These are phyloP conservation scores for Cryphonectria radicalis DNA, from an alignment of 2,329 filamentous ascomycete species.

Conservation along the genomic window DNA sequence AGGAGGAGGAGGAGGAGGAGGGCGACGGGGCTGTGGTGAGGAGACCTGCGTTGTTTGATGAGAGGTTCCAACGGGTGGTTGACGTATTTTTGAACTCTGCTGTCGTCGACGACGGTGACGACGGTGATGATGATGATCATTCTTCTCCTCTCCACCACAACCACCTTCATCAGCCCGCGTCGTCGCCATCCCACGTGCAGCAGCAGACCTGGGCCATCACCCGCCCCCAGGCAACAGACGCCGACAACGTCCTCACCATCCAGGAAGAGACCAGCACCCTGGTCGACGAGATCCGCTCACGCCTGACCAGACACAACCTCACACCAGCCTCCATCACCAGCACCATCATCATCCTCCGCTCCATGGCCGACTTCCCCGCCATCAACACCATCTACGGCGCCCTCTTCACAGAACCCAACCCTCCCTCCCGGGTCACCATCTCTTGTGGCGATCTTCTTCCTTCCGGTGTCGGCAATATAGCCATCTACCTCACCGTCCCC, in stretches of 20 bases:
- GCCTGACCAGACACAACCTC: constrained; percentile 43
- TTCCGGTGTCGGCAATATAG: constrained; percentile 53
- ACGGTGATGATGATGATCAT: not conserved
- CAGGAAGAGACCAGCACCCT: constrained; percentile 54
- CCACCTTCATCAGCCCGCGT: not conserved
- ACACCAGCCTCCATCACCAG: constrained; percentile 53
- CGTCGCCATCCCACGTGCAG: constrained; percentile 33
- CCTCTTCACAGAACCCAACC: constrained; percentile 78
- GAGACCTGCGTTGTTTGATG: constrained; percentile 70
- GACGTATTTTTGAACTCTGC: constrained; percentile 35
- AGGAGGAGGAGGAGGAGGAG: constrained; percentile 16
- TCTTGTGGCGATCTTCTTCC: constrained; percentile 74
- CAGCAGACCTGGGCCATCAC: constrained; percentile 22
- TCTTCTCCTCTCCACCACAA: not conserved
- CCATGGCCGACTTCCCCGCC: constrained; percentile 76
- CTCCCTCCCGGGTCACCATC: constrained; percentile 83
- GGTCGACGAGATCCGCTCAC: constrained; percentile 48
- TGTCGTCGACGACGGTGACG: not conserved
- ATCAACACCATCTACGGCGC: constrained; percentile 78
- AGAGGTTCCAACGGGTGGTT: constrained; percentile 54
- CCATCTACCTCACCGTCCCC: constrained; percentile 59
- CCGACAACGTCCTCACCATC: constrained; percentile 39
- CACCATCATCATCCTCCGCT: constrained; percentile 71
- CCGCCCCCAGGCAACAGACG: not conserved
- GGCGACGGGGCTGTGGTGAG: constrained; percentile 48